Evolutionary conservation across 257 asterid genomes (phyloP), one percentile per base, ranked within the genome.

Genomic region (Solanum ossicruentum): DNA sequence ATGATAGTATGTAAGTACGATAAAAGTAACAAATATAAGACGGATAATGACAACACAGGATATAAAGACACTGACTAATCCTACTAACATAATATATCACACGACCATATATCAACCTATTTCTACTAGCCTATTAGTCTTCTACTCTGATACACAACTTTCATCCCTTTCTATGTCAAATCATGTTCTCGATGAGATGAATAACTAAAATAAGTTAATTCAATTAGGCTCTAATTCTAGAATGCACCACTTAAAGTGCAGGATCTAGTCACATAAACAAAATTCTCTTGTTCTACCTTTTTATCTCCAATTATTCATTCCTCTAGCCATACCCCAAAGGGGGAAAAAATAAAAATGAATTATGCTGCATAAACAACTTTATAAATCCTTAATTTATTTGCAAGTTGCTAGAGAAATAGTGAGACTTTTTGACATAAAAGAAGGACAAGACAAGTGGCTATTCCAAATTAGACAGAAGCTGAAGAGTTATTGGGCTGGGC

Each of bases 401-500:
- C 57, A 75, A 75, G 81, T 75, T 75, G 81, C 2, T 47, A 15
- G 23, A 41, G 16, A 20, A 2, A 41, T n/a, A 54, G 51, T 11
- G 23, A 71, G 8, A 67, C 56, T 63, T 61, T 36, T 70, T 49
- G 13, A 49, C 15, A 6, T 58, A 16, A 77, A 39, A 47, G 66
- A 54, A 23, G 6, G 82, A 49, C 21, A 73, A 75, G 36, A 26
- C 65, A 77, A 26, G 65, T 26, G 65, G 82, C 23, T 41, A 20
- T 39, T 49, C 57, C 57, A 75, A 52, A 54, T 81, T 77, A 55
- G 49, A 32, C 47, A 58, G 54, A 78, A 66, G 54, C 26, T 15
- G 2, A 67, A 10, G 54, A 84, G 87, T 75, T 66, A 85, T 82
- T 89, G 90, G 88, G 88, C 86, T 86, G 87, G 88, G 65, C 80